Percentiles rank a stretch among this genome's conserved stretches.
These are phyloP conservation scores for Acanthamoeba royreba DNA, from an alignment of 208 protist genomes.

Conservation along the genomic window DNA sequence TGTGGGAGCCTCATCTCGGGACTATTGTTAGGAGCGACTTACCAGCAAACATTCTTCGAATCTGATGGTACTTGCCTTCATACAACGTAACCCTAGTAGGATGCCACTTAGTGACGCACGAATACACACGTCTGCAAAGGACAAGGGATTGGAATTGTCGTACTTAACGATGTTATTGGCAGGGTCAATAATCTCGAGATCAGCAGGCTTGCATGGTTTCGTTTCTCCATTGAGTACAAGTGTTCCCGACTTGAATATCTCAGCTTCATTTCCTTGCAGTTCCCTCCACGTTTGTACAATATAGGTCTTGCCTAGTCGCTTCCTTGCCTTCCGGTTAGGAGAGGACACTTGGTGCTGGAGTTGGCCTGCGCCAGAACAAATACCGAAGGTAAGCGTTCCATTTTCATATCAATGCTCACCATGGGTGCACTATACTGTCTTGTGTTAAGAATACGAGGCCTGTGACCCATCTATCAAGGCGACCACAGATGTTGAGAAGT, in stretches of 20 bases:
- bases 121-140: too few relatives aligned
- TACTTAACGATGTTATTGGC: background rate
- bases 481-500: background rate
- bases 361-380: too few relatives aligned
- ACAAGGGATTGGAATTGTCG: background rate
- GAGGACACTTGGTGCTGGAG: background rate
- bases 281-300: background rate
- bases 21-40: too few relatives aligned
- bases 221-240: background rate
- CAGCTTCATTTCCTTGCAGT: background rate
- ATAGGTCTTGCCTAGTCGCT: background rate
- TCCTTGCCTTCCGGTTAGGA: background rate
- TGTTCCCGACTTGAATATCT: background rate
- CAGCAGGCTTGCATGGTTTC: background rate
- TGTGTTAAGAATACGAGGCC: background rate
- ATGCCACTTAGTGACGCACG: background rate
- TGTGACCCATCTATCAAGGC: constrained; percentile 18
- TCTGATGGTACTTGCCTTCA: background rate
- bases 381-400: background rate
- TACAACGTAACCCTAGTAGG: constrained; percentile 11
- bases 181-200: background rate
- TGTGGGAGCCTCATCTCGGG: background rate
- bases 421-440: too few relatives aligned
- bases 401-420: background rate
- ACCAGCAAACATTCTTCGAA: background rate